phyloP scores from a whole-genome alignment of 2,329 filamentous ascomycete species.

The Myriosclerotinia duriaeana region DNA sequence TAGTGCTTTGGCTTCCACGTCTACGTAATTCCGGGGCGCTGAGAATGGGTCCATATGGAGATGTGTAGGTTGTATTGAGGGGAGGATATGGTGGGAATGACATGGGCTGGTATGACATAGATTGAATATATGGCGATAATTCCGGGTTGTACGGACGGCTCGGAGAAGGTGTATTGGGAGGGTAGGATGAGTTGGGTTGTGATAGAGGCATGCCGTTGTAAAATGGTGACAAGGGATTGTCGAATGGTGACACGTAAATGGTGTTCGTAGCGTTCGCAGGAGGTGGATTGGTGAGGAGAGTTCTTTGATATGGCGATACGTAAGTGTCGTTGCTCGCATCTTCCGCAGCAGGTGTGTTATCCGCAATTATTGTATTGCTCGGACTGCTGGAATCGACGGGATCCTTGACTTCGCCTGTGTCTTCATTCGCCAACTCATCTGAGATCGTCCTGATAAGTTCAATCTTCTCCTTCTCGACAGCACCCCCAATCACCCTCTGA shows the following conservation, averaged over 20 bases:
- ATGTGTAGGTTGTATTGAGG: neutral
- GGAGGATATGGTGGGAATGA: too few species aligned
- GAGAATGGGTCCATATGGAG: neutral
- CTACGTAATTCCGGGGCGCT: fast-evolving
- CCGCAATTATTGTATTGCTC: neutral
- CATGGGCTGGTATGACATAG: too few species aligned
- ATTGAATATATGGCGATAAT: too few species aligned
- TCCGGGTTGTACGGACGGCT: neutral
- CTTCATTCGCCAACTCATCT: neutral
- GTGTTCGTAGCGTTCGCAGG: neutral
- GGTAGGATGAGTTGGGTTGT: neutral
- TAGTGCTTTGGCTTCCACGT: neutral
- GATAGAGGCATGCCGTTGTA: neutral
- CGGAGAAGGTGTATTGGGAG: neutral
- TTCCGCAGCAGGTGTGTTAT: neutral
- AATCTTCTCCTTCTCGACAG: neutral
- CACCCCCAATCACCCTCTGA: neutral
- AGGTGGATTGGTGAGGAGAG: neutral
- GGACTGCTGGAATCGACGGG: neutral
- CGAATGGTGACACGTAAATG: too few species aligned
- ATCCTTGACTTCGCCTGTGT: neutral
- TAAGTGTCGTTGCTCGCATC: neutral
- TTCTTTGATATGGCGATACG: neutral
- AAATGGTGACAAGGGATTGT: too few species aligned
- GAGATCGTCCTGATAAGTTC: too few species aligned